Conservation (phyloP, 371 early-diverging fungal species). For the Mortierella sp. region DNA sequence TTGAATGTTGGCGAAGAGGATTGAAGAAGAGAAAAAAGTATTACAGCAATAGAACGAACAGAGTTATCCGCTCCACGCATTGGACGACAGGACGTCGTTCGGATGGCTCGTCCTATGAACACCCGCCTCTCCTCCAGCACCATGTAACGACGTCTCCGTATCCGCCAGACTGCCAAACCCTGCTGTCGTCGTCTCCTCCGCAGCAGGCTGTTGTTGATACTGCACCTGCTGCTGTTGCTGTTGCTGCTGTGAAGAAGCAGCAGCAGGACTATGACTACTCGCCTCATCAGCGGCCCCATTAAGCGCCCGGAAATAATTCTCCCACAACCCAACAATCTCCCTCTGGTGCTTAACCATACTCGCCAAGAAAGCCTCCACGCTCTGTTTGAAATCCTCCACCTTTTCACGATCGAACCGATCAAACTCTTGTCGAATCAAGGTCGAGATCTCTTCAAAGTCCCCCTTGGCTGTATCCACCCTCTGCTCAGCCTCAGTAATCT, state of each 20-base stretch:
- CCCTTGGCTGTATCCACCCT: conserved; percentile 30
- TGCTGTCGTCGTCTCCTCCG: not conserved
- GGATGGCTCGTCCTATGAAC: conserved; percentile 7
- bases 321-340: conserved; percentile 84
- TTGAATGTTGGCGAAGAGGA: not conserved
- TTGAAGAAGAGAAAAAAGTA: not conserved
- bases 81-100: conserved; percentile 38
- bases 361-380: conserved; percentile 81
- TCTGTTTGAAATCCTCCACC: conserved; percentile 85
- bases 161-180: not conserved
- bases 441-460: conserved; percentile 83
- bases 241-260: conserved; percentile 9
- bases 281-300: conserved; percentile 30
- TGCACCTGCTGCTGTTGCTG: conserved; percentile 19
- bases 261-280: not conserved
- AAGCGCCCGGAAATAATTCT: conserved; percentile 67
- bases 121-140: not conserved
- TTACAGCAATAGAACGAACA: not conserved
- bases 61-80: conserved; percentile 35
- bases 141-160: not conserved
- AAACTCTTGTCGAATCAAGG: conserved; percentile 80
- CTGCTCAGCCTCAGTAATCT: conserved; percentile 73
- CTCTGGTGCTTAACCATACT: conserved; percentile 89
- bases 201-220: not conserved
- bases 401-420: conserved; percentile 91